phyloP scores from a whole-genome alignment of 1,139 yeast species.

The Blastobotrys illinoisensis region DNA sequence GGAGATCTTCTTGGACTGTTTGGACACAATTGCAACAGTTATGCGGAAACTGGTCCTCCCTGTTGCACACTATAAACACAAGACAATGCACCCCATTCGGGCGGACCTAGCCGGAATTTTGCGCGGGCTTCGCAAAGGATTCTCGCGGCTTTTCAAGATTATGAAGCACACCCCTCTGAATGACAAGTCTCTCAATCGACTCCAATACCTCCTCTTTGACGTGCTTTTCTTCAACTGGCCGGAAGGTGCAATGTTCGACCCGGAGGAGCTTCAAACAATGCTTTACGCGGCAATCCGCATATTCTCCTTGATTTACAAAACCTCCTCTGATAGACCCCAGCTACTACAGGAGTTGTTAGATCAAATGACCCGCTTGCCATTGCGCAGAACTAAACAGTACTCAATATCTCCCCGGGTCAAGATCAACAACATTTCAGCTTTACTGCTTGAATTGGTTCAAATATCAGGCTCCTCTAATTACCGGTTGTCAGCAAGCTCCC shows the following conservation, averaged over 20 bases:
- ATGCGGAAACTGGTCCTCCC: not conserved
- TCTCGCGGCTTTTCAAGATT: not conserved
- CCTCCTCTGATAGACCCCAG: not conserved
- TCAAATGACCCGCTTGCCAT: not conserved
- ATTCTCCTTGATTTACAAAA: not conserved
- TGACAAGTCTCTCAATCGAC: not conserved
- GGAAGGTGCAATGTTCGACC: not conserved
- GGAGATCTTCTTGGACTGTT: not conserved
- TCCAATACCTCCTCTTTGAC: not conserved
- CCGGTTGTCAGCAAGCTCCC: not conserved
- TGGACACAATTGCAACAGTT: not conserved
- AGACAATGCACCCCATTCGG: not conserved
- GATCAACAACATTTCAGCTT: not conserved
- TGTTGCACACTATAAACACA: not conserved
- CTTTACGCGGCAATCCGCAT: not conserved
- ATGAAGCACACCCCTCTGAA: not conserved
- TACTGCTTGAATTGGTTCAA: slow-evolving; percentile 1
- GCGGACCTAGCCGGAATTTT: not conserved
- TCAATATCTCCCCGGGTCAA: not conserved
- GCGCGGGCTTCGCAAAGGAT: not conserved
- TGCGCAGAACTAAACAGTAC: not conserved
- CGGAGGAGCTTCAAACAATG: not conserved
- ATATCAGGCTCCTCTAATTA: not conserved
- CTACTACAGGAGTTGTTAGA: not conserved
- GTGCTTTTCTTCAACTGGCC: not conserved